Base-by-base conservation (phyloP, 2,329 filamentous ascomycete genomes). In the Periconia sp. region DNA sequence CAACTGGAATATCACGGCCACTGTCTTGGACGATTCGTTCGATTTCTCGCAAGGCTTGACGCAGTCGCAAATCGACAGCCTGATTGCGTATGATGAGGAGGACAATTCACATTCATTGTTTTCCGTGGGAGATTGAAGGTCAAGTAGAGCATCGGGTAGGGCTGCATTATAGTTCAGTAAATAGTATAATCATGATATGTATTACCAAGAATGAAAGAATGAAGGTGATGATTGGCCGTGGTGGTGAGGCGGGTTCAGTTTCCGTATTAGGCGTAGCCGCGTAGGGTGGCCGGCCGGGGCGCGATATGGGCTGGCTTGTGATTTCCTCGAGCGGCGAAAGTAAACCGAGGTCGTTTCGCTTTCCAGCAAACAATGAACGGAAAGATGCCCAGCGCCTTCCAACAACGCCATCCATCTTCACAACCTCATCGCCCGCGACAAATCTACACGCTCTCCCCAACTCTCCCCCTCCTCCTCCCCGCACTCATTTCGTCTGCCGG, bases 71-170 rank as follows among this genome's bases (percentile, higher is more conserved):
- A 66, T 79, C 47, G 60, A 63, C 33, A 64, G 67, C 15, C 68
- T 78, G 45, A 59, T 70, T 15, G 62, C 66, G 37, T 76, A 71
- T 43, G 63, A 72, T 52, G 27, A 57, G 17, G 58, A 73, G 46
- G 74, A 66, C 54, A 66, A 67, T 52, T 62, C 66, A 19, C 71
- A 75, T 52, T 77, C 75, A 17, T 54, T 77, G 53, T 77, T 76
- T 61, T 58, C 69, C 31, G 65, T 73, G 56, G 69, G 68, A 3
- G 54, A 63, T 41, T 71, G 57, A 69, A 33, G 11, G 42, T 8
- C 8, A 8, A 27, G 8, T 3, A 3, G 23, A 27, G 23, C 23
- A 27, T 27, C 23, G 8, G 8, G 23, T 27, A 27, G 3, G 8
- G 23, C 8, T 5, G 8, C 23, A 27, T 27, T 27, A 27, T 3